Evolutionary conservation across 176 grass and related monocot genomes (phyloP).

Genomic region (Rhynchospora breviuscula): DNA sequence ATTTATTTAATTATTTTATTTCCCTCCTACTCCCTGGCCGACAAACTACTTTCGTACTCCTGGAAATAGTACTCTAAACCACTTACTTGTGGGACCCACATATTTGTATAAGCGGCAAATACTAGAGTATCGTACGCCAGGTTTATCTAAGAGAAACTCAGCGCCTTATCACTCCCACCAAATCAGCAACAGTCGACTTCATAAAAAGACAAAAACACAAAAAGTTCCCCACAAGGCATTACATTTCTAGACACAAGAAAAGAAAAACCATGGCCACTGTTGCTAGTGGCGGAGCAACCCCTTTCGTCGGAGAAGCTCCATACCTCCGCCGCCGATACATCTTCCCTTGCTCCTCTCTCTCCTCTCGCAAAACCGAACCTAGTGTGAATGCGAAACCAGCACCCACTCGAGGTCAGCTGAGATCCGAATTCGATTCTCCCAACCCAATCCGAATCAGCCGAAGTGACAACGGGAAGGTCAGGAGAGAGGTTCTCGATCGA

Average conservation of each 20-base stretch:
- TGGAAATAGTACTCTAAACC: not conserved
- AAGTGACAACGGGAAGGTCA: not conserved
- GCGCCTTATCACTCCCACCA: not conserved
- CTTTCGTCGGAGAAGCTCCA: not conserved
- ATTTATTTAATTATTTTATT: no score
- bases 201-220: not conserved
- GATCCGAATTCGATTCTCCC: not conserved
- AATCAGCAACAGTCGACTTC: not conserved
- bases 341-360: not conserved
- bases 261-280: not conserved
- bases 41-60: not conserved
- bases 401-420: not conserved
- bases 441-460: not conserved
- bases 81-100: not conserved
- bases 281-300: not conserved
- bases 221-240: not conserved
- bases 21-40: not conserved
- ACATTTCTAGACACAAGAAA: not conserved
- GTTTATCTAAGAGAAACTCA: not conserved
- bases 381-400: not conserved
- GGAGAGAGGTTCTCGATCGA: slow-evolving; percentile 6
- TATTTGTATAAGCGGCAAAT: not conserved
- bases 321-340: not conserved
- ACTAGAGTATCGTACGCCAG: not conserved
- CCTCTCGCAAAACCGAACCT: not conserved